phyloP scores from a whole-genome alignment of 768 basidiomycete genomes.

The Hericium rajendrae region DNA sequence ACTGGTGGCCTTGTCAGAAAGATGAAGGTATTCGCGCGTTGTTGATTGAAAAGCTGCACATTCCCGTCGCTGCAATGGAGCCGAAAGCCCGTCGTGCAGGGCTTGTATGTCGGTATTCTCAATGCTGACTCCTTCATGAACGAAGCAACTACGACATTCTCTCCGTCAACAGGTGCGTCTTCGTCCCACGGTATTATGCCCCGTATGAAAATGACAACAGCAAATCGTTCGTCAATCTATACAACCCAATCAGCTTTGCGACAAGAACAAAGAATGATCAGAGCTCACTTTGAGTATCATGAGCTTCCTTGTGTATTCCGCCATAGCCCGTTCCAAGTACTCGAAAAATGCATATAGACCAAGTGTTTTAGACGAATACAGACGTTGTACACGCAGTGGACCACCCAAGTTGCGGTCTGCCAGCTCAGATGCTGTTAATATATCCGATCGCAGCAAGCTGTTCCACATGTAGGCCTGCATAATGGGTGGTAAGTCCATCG shows the following conservation, averaged over 20 bases:
- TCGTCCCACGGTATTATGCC: conserved; percentile 41
- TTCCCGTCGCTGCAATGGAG: conserved; percentile 46
- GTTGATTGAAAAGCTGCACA: conserved; percentile 50
- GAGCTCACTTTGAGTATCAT: conserved; percentile 45
- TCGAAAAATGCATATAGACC: conserved; percentile 51
- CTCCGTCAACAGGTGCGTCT: conserved; percentile 12
- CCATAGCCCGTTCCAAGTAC: conserved; percentile 44
- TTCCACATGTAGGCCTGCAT: conserved; percentile 52
- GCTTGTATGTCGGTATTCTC: neutral
- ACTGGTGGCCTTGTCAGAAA: conserved; percentile 42
- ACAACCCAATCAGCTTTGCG: neutral
- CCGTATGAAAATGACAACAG: conserved; percentile 54
- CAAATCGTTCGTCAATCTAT: conserved; percentile 53
- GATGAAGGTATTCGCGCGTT: conserved; percentile 45
- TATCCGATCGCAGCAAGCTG: conserved; percentile 51
- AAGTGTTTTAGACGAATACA: conserved; percentile 47
- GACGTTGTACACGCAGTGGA: conserved; percentile 47
- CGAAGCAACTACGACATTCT: conserved; percentile 1
- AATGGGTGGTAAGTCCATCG: conserved; percentile 28
- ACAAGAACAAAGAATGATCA: no score
- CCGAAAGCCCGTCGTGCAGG: conserved; percentile 24
- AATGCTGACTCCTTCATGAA: conserved; percentile 4
- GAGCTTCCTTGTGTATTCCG: conserved; percentile 49
- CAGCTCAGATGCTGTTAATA: conserved; percentile 41
- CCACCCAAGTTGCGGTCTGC: conserved; percentile 39